Base-by-base conservation (phyloP, 345 rosid species). In the Capsella bursapastoris region DNA sequence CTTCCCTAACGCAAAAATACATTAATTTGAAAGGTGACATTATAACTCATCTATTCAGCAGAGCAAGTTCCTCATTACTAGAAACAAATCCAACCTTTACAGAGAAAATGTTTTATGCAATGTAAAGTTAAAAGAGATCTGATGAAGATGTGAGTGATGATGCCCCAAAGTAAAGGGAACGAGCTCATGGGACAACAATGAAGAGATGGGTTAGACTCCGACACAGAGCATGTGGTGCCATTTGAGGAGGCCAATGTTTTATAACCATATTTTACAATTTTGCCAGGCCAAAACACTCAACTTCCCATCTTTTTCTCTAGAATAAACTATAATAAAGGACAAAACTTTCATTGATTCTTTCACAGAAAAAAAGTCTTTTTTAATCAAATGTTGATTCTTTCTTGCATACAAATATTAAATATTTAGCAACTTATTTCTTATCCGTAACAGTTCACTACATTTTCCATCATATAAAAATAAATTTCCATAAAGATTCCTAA, bases 181-280 rank as follows among this genome's bases (percentile, higher is more conserved):
- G 51, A 57, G 52, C 59, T 75, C 80, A 70, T 55, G 70, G 75
- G 75, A 64, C 70, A 62, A 47, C 58, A 69, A 55, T 47, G 53
- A 64, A 64, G 32, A 70, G 75, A 77, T 77, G 71, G 53, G 61
- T 64, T 56, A 48, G 76, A 77, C 57, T 77, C 76, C 76, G 67
- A 77, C 76, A 70, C 61, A 70, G 2, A 63, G 14, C 80, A 76
- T 76, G 80, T 76, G 80, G 55, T 76, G 65, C 80, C 80, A 76
- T 66, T 76, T 70, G 43, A 55, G 80, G 80, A 70, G 71, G 76
- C 71, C 60, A 57, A 41, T 44, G 38, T 70, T 48, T 70, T 52
- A 0, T 1, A 60, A 52, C 50, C 25, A 32, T 60, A n/a, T 43
- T 41, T 43, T 51, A 15, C 9, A 28, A 68, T 32, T 62, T 70